Base-by-base conservation (phyloP, 2,329 filamentous ascomycete species). In the Neonectria ditissima region DNA sequence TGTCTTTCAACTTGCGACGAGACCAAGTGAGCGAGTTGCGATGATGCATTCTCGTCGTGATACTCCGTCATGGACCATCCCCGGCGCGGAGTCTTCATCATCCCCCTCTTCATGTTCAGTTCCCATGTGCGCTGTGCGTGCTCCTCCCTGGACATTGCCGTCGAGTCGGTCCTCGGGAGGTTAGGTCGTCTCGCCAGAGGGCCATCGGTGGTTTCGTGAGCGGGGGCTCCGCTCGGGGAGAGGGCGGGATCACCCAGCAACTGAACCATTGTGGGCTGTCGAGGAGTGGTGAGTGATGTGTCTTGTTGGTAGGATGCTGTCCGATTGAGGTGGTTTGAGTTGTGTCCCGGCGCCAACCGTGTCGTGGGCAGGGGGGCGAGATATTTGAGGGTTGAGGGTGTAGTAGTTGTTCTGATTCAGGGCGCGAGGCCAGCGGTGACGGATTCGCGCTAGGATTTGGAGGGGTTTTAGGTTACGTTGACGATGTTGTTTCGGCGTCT, bases 31-130 rank as follows among this genome's bases (percentile, higher is more conserved):
- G 65, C 63, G 20, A 65, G 34, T 30, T 71, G 59, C 41, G 69
- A 54, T 50, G 71, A 55, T 55, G 70, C 45, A 69, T 75, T 54
- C 18, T 76, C 75, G 48, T 75, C 75, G 54, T 79, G 78, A 55
- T 81, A 82, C 43, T 85, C 82, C 45, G 80, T 80, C 71, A 82
- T 78, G 32, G 83, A 83, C 74, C 82, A 83, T 16, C 83, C 81
- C 43, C 83, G 79, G 44, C 81, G 77, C 2, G 83, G 82, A 7
- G 77, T 67, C 51, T 79, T 79, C 69, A 79, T 78, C 62, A 75
- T 62, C 16, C 73, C 74, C 32, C 78, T 77, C 69, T 78, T 76
- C 47, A 75, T 72, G 66, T 71, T 77, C 20, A 80, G 72, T 57
- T 83, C 81, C 59, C 74, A 77, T 59, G 78, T 74, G 65, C 77